Base-by-base conservation (phyloP, 2,329 filamentous ascomycete species). In the Davidsoniella virescens region DNA sequence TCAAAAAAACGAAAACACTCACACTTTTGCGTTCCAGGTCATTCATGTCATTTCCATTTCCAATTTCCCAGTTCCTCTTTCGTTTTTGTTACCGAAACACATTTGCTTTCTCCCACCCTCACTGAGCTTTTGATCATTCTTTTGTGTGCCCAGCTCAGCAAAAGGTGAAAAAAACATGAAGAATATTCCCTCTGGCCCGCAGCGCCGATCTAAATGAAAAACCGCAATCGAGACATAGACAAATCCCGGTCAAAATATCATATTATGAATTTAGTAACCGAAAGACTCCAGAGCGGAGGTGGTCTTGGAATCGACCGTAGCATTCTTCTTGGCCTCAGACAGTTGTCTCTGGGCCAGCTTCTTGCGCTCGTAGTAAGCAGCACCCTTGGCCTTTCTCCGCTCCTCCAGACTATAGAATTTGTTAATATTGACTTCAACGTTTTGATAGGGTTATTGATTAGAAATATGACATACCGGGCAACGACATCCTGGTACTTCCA, bases 401-500 rank as follows among this genome's bases (percentile, higher is more conserved):
- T 98, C 92, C 80, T 98, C 92, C 66, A 98, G 81, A 73, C 92
- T 96, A 64, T 61, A 25, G 29, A 42, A 9, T 54, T 23, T 14
- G 17, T 16, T 29, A 44, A n/a, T 17, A n/a, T 25, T 9, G 10
- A 16, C 12, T 43, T 36, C 23, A 33, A 16, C 4, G 16, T 1
- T 8, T n/a, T 5, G 14, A 4, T n/a, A 41, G 1, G 1, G 5
- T 14, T 40, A n/a, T 45, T 9, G 3, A 52, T 16, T 16, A 20
- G 38, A 38, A 10, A 49, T 33, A 55, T 18, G 43, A 84, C 87
- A 65, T 75, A 96, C 88, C 86, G 87, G 65, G 82, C 84, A 74
- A 98, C 92, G 67, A 98, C 88, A 69, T 95, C 90, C 80, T 95
- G 85, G 84, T 98, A 96, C 78, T 98, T 98, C 92, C 92, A 98